Conservation (phyloP, 2,329 filamentous ascomycete genomes). For the Fusarium bactridioides region DNA sequence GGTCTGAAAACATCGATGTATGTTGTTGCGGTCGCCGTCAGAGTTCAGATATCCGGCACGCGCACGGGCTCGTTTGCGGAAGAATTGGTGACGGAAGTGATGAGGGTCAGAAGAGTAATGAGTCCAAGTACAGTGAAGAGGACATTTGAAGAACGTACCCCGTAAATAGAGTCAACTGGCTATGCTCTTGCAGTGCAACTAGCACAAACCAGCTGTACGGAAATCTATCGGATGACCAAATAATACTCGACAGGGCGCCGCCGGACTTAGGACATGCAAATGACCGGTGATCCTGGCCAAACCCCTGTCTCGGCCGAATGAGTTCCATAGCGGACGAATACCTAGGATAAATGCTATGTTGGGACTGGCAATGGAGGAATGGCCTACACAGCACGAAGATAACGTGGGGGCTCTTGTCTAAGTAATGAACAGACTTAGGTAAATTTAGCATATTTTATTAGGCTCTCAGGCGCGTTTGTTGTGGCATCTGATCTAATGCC, state of each 20-base stretch:
- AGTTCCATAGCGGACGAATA: neutral
- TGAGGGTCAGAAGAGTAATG: too few relatives aligned
- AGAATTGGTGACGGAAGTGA: neutral
- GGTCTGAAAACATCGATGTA: neutral
- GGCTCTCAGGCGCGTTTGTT: accelerated
- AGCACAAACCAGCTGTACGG: accelerated
- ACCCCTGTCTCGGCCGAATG: neutral
- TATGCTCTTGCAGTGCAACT: neutral
- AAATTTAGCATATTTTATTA: accelerated
- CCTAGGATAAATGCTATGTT: accelerated
- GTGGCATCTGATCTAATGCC: neutral
- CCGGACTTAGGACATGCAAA: neutral
- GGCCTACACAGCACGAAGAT: neutral
- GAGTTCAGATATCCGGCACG: neutral
- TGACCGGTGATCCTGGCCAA: neutral
- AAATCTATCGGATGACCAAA: neutral
- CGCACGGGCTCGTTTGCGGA: neutral
- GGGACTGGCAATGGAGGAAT: neutral
- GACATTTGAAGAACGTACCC: neutral
- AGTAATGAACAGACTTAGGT: neutral
- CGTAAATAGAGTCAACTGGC: too few relatives aligned
- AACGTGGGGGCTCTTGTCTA: accelerated
- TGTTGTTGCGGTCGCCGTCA: neutral
- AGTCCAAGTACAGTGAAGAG: too few relatives aligned
- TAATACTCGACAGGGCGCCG: too few relatives aligned